Evolutionary conservation across 73 alveolate genomes (phyloP).

Genomic region (Effrenium voratum): DNA sequence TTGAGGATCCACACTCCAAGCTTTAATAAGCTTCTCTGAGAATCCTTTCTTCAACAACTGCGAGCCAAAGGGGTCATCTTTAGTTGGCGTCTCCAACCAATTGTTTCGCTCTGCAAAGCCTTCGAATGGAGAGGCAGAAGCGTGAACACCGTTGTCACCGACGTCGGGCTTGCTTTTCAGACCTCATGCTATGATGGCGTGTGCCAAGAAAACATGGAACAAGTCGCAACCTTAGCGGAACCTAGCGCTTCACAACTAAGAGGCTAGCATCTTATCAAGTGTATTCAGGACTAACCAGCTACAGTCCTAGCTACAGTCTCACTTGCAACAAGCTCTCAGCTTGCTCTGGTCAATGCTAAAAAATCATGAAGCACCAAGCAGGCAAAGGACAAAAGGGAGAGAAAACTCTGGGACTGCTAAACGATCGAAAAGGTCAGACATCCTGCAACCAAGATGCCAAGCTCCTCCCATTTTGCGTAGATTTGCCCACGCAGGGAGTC

Average conservation of each 20-base stretch:
- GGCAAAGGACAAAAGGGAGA: too few relatives aligned
- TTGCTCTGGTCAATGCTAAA: too few relatives aligned
- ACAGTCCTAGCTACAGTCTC: too few relatives aligned
- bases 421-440: too few relatives aligned
- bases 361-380: too few relatives aligned
- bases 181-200: background rate
- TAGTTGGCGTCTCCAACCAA: background rate
- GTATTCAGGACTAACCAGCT: too few relatives aligned
- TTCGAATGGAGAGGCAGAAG: constrained; percentile 45
- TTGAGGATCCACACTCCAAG: constrained; percentile 26
- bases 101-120: constrained; percentile 24
- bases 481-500: constrained; percentile 16
- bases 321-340: too few relatives aligned
- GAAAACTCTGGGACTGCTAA: too few relatives aligned
- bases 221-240: too few relatives aligned
- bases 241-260: too few relatives aligned
- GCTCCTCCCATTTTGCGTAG: constrained; percentile 17
- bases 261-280: too few relatives aligned
- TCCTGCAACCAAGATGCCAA: too few relatives aligned
- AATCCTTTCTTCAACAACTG: background rate
- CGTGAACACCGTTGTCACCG: constrained; percentile 43
- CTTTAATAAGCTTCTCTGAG: background rate
- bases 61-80: background rate
- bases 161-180: background rate
- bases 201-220: background rate